Percentiles rank a stretch among this genome's conserved stretches.
Evolutionary conservation across 2,329 filamentous ascomycete genomes (phyloP).

Genomic region (Fusarium concolor): DNA sequence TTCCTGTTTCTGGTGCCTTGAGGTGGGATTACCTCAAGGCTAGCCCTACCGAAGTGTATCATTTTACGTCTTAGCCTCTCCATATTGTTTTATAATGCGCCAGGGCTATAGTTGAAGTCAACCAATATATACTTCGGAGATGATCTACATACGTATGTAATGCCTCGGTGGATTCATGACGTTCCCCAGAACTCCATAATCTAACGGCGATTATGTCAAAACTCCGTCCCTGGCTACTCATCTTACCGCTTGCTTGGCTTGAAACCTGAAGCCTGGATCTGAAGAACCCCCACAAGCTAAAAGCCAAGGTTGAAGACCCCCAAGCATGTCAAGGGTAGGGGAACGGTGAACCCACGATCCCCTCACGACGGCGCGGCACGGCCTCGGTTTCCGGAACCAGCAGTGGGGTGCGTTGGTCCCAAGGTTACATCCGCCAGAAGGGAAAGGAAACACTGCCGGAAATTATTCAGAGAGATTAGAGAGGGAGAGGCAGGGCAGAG

Average conservation of each 20-base stretch:
- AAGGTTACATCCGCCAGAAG: slow-evolving; percentile 27
- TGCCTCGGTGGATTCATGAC: slow-evolving; percentile 15
- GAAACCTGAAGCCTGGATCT: slow-evolving; percentile 4
- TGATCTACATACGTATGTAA: neutral
- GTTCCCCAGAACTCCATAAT: neutral
- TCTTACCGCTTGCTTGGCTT: slow-evolving; percentile 3
- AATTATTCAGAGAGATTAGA: slow-evolving; percentile 27
- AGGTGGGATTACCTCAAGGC: slow-evolving; percentile 13
- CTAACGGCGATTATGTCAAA: neutral
- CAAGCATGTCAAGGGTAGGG: slow-evolving; percentile 5
- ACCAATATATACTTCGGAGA: neutral
- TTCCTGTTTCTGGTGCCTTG: slow-evolving; percentile 12
- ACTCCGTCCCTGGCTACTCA: neutral
- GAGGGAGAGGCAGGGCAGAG: neutral
- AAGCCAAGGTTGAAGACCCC: neutral
- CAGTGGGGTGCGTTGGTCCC: slow-evolving; percentile 40
- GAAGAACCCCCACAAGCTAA: slow-evolving; percentile 3
- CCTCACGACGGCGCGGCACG: slow-evolving; percentile 23
- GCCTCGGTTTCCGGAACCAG: slow-evolving; percentile 41
- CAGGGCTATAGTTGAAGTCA: neutral
- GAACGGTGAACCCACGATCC: slow-evolving; percentile 6
- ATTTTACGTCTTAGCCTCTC: neutral
- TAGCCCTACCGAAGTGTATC: slow-evolving; percentile 26
- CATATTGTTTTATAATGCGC: slow-evolving; percentile 3
- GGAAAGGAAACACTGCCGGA: slow-evolving; percentile 32